Evolutionary conservation across 202 grass and related monocot genomes (phyloP), one percentile per base, ranked within the genome.

Genomic region (Schoenoplectus triqueter): DNA sequence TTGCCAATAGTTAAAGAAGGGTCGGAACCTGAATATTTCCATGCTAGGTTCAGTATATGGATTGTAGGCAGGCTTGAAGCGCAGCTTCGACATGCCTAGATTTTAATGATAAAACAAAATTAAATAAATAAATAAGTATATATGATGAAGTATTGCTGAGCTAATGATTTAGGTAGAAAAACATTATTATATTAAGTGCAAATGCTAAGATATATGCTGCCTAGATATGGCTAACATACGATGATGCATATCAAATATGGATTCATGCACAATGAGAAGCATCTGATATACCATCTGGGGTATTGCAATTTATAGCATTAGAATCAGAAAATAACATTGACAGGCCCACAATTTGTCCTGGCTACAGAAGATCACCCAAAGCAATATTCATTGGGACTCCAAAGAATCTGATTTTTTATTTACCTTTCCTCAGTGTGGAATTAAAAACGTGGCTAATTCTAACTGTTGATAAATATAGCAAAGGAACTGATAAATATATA

Each of bases 31-130:
- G 88, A 95, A 98, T 62, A 95, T 95, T 86, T 95, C 95, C 91
- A 98, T 98, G 87, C 89, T 98, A 55, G 92, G 95, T 86, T 95
- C 95, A 81, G 92, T 93, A 75, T 95, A 98, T 0, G 92, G 95
- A 80, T 95, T 98, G 84, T 98, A 98, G 63, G 95, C 91, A 85
- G 95, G 92, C 82, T 98, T 98, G 91, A 98, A 98, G 5, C 91
- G 88, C 66, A 98, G 83, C 72, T 98, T 92, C 67, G 92, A 84
- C 92, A 98, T 87, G 40, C 95, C 95, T 98, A 87, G 60, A 78
- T 66, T 22, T 70, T 70, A 8, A 74, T 79, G 54, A 79, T 61
- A 42, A 61, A 19, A 15, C 48, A 57, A 11, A 83, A 68, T 14
- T 82, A 50, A 82, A 49, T 14, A 82, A 80, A 81, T 64, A 64